A percentile compares a stretch with the other conserved stretches of the same genome.
Conservation (phyloP, 1,284 basidiomycete species). For the Apiotrichum gamsii region DNA sequence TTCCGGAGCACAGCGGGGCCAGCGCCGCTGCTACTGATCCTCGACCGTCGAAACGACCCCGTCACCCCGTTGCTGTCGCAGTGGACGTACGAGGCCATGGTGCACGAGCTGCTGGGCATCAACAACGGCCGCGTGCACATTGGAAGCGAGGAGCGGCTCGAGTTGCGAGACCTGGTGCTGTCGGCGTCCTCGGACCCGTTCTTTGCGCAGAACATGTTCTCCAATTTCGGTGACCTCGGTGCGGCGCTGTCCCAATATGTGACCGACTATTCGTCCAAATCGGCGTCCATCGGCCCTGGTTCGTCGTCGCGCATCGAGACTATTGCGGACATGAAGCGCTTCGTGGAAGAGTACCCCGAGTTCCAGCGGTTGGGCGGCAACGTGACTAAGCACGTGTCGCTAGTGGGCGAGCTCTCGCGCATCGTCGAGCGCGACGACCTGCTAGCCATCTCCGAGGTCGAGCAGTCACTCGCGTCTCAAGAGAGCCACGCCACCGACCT, state of each 20-base stretch:
- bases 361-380: conserved; percentile 94
- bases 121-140: conserved; percentile 84
- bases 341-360: conserved; percentile 98
- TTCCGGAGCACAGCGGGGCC: conserved; percentile 52
- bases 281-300: conserved; percentile 49
- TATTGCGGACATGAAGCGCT: conserved; percentile 93
- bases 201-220: conserved; percentile 83
- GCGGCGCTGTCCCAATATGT: conserved; percentile 90
- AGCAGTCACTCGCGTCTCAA: conserved; percentile 90
- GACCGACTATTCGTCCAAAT: conserved; percentile 83
- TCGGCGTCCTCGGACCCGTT: conserved; percentile 90
- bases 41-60: conserved; percentile 91
- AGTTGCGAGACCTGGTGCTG: conserved; percentile 91
- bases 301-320: conserved; percentile 69
- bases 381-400: conserved; percentile 94
- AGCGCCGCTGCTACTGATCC: conserved; percentile 52
- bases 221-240: conserved; percentile 96
- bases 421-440: conserved; percentile 79
- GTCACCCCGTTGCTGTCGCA: conserved; percentile 95
- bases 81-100: conserved; percentile 99
- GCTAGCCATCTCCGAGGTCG: conserved; percentile 86
- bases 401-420: conserved; percentile 91
- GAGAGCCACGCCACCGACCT: conserved; percentile 75
- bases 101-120: conserved; percentile 91
- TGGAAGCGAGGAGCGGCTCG: conserved; percentile 80